Percentiles rank a stretch among this genome's conserved stretches.
Evolutionary conservation across 2,329 filamentous ascomycete species (phyloP).

Genomic region (Apiospora arundinis): DNA sequence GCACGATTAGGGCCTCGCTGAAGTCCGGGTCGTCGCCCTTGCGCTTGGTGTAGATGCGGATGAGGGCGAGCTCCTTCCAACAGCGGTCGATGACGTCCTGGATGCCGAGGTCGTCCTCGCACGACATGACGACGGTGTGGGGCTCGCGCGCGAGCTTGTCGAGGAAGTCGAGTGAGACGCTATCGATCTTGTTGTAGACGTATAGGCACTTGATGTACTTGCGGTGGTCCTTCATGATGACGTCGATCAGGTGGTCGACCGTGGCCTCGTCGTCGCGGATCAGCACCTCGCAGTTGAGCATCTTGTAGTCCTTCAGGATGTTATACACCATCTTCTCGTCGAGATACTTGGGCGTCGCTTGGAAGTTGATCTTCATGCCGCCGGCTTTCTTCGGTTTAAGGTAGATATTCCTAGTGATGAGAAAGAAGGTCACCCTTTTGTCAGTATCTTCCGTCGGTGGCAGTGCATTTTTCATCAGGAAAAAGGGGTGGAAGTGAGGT

Average conservation of each 20-base stretch:
- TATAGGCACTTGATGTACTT: slow-evolving; percentile 97
- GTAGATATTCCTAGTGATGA: slow-evolving; percentile 80
- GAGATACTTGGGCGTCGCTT: slow-evolving; percentile 83
- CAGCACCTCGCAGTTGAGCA: slow-evolving; percentile 95
- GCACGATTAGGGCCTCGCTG: slow-evolving; percentile 88
- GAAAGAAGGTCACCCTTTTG: background rate
- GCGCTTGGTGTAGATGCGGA: slow-evolving; percentile 95
- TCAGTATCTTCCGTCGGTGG: background rate
- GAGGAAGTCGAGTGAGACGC: slow-evolving; percentile 89
- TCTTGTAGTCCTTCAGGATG: slow-evolving; percentile 97
- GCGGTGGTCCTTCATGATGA: slow-evolving; percentile 98
- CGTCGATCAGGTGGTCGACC: slow-evolving; percentile 98
- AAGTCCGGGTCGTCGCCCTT: slow-evolving; percentile 93
- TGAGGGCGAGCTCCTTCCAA: slow-evolving; percentile 90
- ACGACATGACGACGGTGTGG: slow-evolving; percentile 95
- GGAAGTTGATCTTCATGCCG: slow-evolving; percentile 98
- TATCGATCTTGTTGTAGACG: slow-evolving; percentile 99
- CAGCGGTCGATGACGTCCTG: slow-evolving; percentile 92
- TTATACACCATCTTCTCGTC: slow-evolving; percentile 99
- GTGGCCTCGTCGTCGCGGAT: slow-evolving; percentile 94
- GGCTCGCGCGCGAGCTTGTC: slow-evolving; percentile 91
- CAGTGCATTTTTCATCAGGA: background rate
- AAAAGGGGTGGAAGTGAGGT: too few relatives aligned
- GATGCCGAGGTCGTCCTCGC: slow-evolving; percentile 92
- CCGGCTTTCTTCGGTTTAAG: slow-evolving; percentile 95